Base-by-base conservation (phyloP, 2,329 filamentous ascomycete species). In the Dothistroma septosporum region DNA sequence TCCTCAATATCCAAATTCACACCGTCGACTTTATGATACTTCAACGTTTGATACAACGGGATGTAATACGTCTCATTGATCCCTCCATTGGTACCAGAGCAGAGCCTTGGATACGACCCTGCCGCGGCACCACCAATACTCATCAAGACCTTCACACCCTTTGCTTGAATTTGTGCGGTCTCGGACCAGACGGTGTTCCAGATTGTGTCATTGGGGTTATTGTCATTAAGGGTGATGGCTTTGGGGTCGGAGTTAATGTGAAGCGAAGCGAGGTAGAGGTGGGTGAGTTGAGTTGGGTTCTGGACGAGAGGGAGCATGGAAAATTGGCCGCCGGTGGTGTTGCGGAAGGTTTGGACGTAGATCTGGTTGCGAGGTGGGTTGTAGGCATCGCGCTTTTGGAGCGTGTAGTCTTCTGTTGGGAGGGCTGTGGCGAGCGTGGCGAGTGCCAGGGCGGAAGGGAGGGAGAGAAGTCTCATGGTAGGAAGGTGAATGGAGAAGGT, bases 1-100 rank as follows among this genome's bases (percentile, higher is more conserved):
- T 72, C 70, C 63, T 72, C 70, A 48, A 72, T 71, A 58, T 72
- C 70, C 24, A 72, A 61, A 55, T 72, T 68, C 12, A 72, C 57
- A 41, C 70, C 70, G 35, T 72, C 62, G 46, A 72, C 53, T 16
- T 65, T 66, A 53, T 68, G 63, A 41, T 61, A 55, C 22, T 63
- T 65, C 50, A 72, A 46, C 41, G 64, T 67, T 22, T 66, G 57
- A 35, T 64, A 66, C 16, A 72, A 62, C 1, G 69, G 68, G 44
- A 58, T 61, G 53, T 72, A 72, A 56, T 68, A 69, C 9, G 57
- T 50, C 48, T 68, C 59, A 54, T 70, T 64, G n/a, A 63, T 55
- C 24, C 48, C 50, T 4, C 58, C 59, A 3, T n/a, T 57, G 11
- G 60, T 37, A 0, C 62, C 61, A 55, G 65, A 63, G 52, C 69